A percentile compares a stretch with the other conserved stretches of the same genome.
phyloP scores from a whole-genome alignment of 768 basidiomycete species.

The Boletellus ananiceps region DNA sequence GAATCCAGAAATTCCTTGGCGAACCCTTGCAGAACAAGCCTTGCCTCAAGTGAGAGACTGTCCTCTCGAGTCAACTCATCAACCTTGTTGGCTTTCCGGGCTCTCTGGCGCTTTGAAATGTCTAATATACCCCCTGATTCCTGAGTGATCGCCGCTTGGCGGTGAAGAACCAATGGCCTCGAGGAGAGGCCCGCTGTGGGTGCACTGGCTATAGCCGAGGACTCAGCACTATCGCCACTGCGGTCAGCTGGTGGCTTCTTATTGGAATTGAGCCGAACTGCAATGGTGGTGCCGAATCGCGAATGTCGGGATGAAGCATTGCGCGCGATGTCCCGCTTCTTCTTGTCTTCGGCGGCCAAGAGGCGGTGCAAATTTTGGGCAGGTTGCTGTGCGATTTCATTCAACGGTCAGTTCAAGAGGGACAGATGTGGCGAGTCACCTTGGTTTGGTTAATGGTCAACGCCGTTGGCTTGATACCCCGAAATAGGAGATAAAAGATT shows the following conservation, averaged over 20 bases:
- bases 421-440: conserved; percentile 34
- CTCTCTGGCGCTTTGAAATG: conserved; percentile 55
- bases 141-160: conserved; percentile 70
- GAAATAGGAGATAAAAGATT: conserved; percentile 86
- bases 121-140: conserved; percentile 72
- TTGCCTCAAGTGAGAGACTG: conserved; percentile 62
- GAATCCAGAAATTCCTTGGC: conserved; percentile 72
- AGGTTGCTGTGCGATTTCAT: conserved; percentile 50
- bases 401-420: conserved; percentile 5
- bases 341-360: conserved; percentile 70
- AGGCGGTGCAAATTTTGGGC: conserved; percentile 65
- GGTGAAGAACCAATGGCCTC: conserved; percentile 73
- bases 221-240: conserved; percentile 21
- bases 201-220: conserved; percentile 19
- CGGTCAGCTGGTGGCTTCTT: conserved; percentile 33
- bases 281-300: conserved; percentile 93
- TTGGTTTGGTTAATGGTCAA: conserved; percentile 59
- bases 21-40: conserved; percentile 58
- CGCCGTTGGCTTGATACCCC: conserved; percentile 65
- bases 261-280: conserved; percentile 65
- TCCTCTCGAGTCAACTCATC: conserved; percentile 70
- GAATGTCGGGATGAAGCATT: conserved; percentile 78
- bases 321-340: conserved; percentile 52
- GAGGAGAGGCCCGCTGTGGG: conserved; percentile 30
- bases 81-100: conserved; percentile 53